A percentile compares a stretch with the other conserved stretches of the same genome.
phyloP scores from a whole-genome alignment of 352 stramenopile species.

The Globisporangium perplexum region DNA sequence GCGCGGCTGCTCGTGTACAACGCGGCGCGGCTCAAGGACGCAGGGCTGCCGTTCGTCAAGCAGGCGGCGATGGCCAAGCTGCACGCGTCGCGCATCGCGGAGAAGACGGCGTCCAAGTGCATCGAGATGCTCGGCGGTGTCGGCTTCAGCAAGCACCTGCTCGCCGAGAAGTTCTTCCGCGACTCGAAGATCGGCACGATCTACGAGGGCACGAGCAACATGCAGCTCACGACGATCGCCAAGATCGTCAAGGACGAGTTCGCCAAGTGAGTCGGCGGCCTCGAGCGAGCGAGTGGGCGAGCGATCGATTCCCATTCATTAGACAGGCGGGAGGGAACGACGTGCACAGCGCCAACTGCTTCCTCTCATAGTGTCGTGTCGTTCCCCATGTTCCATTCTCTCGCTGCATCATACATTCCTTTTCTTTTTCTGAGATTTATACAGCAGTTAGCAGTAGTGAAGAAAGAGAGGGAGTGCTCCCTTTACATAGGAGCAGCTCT shows the following conservation, averaged over 20 bases:
- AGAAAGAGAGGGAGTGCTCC: no score
- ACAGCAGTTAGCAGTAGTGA: no score
- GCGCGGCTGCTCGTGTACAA: conserved; percentile 93
- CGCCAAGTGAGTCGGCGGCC: conserved; percentile 40
- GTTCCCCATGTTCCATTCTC: no score
- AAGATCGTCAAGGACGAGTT: conserved; percentile 89
- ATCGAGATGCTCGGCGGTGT: conserved; percentile 96
- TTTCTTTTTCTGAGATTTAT: no score
- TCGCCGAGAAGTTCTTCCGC: conserved; percentile 96
- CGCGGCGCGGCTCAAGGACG: conserved; percentile 92
- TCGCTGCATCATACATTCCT: no score
- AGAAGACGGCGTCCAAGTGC: conserved; percentile 93
- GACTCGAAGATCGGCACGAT: conserved; percentile 97
- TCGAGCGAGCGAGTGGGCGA: no score
- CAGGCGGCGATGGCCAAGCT: conserved; percentile 97
- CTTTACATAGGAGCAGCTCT: no score
- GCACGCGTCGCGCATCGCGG: conserved; percentile 92
- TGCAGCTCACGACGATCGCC: conserved; percentile 94
- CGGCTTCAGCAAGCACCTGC: conserved; percentile 93
- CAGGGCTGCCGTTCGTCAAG: conserved; percentile 93
- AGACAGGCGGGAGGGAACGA: no score
- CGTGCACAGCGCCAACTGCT: no score
- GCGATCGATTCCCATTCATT: no score
- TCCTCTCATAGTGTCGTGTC: no score
- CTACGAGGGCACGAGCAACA: conserved; percentile 97